Evolutionary conservation across 805 yeast genomes (phyloP).

Genomic region (Candida namnaoensis): DNA sequence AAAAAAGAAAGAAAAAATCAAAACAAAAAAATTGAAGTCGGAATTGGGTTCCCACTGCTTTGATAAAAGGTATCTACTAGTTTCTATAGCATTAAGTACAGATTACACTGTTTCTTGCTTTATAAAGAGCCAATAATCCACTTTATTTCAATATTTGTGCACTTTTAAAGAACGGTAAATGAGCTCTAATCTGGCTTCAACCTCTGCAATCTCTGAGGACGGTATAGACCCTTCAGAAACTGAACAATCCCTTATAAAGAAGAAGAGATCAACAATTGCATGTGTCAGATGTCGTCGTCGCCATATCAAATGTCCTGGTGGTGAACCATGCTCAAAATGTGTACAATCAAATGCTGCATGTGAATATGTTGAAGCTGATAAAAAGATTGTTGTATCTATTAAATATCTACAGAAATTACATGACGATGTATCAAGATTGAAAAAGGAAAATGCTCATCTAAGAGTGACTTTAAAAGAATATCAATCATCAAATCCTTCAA

Average conservation of each 20-base stretch:
- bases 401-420: constrained; percentile 60
- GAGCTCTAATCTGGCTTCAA: neutral
- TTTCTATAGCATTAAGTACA: too few relatives aligned
- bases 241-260: neutral
- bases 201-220: neutral
- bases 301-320: constrained; percentile 74
- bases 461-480: constrained; percentile 24
- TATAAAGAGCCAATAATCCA: too few relatives aligned
- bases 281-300: constrained; percentile 64
- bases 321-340: constrained; percentile 65
- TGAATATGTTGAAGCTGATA: constrained; percentile 65
- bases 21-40: too few relatives aligned
- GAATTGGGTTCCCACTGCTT: too few relatives aligned
- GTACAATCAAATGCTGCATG: constrained; percentile 44
- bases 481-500: constrained; percentile 4
- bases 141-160: too few relatives aligned
- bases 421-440: constrained; percentile 55
- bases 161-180: too few relatives aligned
- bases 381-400: constrained; percentile 66
- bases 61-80: too few relatives aligned
- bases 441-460: constrained; percentile 54
- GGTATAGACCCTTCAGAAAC: neutral
- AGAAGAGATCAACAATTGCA: neutral
- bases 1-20: too few relatives aligned
- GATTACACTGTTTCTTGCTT: too few relatives aligned